Evolutionary conservation across 345 rosid species (phyloP), one percentile per base, ranked within the genome.

Genomic region (Stellera chamaejasme): DNA sequence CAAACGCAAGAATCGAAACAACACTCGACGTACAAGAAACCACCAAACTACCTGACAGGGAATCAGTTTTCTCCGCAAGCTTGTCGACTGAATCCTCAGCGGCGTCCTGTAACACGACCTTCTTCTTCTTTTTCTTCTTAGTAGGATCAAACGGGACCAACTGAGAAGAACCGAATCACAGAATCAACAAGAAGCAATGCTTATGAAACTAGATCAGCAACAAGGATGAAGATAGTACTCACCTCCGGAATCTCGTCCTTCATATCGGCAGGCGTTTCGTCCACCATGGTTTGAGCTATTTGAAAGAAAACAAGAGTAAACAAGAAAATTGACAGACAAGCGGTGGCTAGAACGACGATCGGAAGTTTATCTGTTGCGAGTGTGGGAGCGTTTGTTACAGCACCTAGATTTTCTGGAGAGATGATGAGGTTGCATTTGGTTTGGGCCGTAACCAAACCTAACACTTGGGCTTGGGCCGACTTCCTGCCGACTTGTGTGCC

Each of bases 111-210:
- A 79, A 59, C n/a, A 76, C 77, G 50, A 77, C 77, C 67, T 83
- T 89, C 88, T 93, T 93, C 80, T 93, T 93, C 86, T 93, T 93
- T 70, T 93, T 93, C 82, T 93, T 93, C 59, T 93, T 93, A 50
- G 88, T 66, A 13, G 97, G 97, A 71, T 93, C 99, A 45, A 89
- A 93, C 6, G 97, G 91, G 11, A 83, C 78, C 57, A 86, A 76
- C 96, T 93, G 62, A 70, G 60, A 46, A 0, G 10, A 25, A 58
- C 13, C 43, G 50, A 8, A 43, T 13, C 41, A 62, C 16, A 43
- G 3, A 32, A 32, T 32, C 9, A 54, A 15, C 47, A 50, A 27
- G 43, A 27, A 8, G 3, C 39, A 5, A 32, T 8, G 39, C 39
- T 5, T 39, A 4, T 28, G 10, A 19, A 12, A 5, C 4, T n/a